Evolutionary conservation across 2,329 filamentous ascomycete genomes (phyloP), one percentile per base, ranked within the genome.

Genomic region (Paracamarosporium sp.): DNA sequence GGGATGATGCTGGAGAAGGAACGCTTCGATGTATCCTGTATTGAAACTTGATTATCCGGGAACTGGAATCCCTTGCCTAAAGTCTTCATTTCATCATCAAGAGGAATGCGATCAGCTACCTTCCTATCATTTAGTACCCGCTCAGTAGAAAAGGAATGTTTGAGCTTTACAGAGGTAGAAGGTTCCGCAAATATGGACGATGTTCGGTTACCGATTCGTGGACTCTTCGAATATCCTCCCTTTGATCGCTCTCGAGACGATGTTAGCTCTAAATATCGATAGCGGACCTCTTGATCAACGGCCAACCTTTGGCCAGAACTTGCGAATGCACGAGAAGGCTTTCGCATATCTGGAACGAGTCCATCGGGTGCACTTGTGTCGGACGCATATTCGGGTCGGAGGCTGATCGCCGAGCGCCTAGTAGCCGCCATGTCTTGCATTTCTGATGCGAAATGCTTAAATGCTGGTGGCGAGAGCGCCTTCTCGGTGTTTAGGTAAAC

Each of bases 71-170:
- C 28, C 12, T 48, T 5, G 30, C 17, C 20, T 12, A 35, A 2
- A 20, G 25, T 9, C 43, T 28, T 15, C 13, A 27, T 28, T 24
- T 43, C 12, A 8, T 22, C 35, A 13, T 17, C 48, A 3, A 35
- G 36, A 31, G 8, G 56, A 30, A 61, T 41, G 33, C 38, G 45
- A 20, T 55, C 48, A 40, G 61, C 53, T n/a, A 59, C 25, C 35
- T 50, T 30, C 22, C 55, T 50, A 24, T 65, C 62, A 25, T 28
- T 24, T 22, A n/a, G 9, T 20, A 17, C 25, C 13, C 40, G 43
- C 1, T 40, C 33, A 13, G 12, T 28, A 9, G 25, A 20, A 27
- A 17, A 15, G 1, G 9, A 5, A 15, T 44, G 27, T 8, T 38
- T 28, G 17, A 28, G 27, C n/a, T 30, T 45, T 11, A 20, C n/a